These are phyloP conservation scores for Datisca glomerata DNA, from an alignment of 306 rosid genomes.

Conservation along the genomic window DNA sequence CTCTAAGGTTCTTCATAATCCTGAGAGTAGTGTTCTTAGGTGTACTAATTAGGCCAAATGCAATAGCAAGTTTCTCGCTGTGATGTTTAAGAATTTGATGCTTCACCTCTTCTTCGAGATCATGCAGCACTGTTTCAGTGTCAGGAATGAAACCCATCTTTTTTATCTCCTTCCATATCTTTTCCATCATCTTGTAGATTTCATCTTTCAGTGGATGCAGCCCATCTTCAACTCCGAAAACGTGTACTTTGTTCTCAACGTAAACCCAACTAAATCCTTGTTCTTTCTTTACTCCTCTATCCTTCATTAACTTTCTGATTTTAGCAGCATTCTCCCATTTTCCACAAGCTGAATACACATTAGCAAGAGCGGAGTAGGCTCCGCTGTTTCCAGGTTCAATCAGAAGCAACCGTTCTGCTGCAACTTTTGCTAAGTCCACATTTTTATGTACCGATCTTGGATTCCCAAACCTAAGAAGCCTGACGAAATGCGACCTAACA, in stretches of 20 bases:
- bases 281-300: slow-evolving; percentile 69
- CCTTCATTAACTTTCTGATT: slow-evolving; percentile 75
- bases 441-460: too few relatives aligned
- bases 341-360: slow-evolving; percentile 66
- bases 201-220: slow-evolving; percentile 64
- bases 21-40: slow-evolving; percentile 47
- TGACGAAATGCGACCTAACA: too few relatives aligned
- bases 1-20: slow-evolving; percentile 82
- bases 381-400: slow-evolving; percentile 79
- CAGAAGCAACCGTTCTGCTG: slow-evolving; percentile 67
- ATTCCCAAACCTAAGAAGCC: too few relatives aligned
- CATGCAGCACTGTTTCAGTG: slow-evolving; percentile 47
- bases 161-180: slow-evolving; percentile 75
- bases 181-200: slow-evolving; percentile 45
- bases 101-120: slow-evolving; percentile 64
- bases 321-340: slow-evolving; percentile 81
- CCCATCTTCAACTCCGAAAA: slow-evolving; percentile 69
- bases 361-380: slow-evolving; percentile 72
- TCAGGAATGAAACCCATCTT: slow-evolving; percentile 60
- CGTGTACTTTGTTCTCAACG: slow-evolving; percentile 53
- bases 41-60: slow-evolving; percentile 62
- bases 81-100: slow-evolving; percentile 67
- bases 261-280: slow-evolving; percentile 85
- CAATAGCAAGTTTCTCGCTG: slow-evolving; percentile 76
- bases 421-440: slow-evolving; percentile 61